Conservation (phyloP, 352 stramenopile genomes). For the Hyaloperonospora arabidopsidis region DNA sequence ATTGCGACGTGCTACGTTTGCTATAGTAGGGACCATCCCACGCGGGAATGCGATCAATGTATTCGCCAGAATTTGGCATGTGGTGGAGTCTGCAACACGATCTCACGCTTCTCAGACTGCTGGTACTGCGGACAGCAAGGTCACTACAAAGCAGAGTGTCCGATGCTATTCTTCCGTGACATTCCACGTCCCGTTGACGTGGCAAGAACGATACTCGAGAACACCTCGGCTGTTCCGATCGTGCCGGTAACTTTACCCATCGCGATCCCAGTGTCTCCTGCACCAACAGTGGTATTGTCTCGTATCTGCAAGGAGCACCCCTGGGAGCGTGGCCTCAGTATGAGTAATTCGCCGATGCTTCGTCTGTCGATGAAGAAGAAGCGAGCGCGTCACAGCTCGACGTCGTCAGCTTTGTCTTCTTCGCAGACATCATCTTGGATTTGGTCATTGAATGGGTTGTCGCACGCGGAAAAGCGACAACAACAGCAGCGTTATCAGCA, state of each 20-base stretch:
- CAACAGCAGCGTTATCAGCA: slow-evolving; percentile 26
- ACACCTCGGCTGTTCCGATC: slow-evolving; percentile 2
- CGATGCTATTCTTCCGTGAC: slow-evolving; percentile 52
- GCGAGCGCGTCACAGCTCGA: slow-evolving; percentile 37
- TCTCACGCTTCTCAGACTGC: slow-evolving; percentile 41
- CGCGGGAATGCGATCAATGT: slow-evolving; percentile 50
- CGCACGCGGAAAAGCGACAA: slow-evolving; percentile 29
- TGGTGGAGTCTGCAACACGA: slow-evolving; percentile 10
- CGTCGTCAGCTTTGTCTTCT: slow-evolving; percentile 22
- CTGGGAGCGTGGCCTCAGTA: slow-evolving; percentile 33
- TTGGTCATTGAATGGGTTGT: slow-evolving; percentile 24
- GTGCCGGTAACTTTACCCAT: slow-evolving; percentile 16
- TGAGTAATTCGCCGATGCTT: slow-evolving; percentile 22
- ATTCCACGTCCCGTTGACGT: slow-evolving; percentile 33
- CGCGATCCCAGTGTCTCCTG: slow-evolving; percentile 10
- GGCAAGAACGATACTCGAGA: slow-evolving; percentile 12
- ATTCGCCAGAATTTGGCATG: slow-evolving; percentile 13
- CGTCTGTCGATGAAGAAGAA: slow-evolving; percentile 60
- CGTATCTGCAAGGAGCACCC: slow-evolving; percentile 16
- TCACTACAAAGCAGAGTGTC: slow-evolving; percentile 69
- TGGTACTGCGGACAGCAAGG: slow-evolving; percentile 73
- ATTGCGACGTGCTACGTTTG: slow-evolving; percentile 65
- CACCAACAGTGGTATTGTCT: slow-evolving; percentile 14
- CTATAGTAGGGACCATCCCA: slow-evolving; percentile 33
- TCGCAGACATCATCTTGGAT: slow-evolving; percentile 16